These are phyloP conservation scores for Diophrys appendiculata DNA, from an alignment of 73 alveolate species.

Conservation along the genomic window DNA sequence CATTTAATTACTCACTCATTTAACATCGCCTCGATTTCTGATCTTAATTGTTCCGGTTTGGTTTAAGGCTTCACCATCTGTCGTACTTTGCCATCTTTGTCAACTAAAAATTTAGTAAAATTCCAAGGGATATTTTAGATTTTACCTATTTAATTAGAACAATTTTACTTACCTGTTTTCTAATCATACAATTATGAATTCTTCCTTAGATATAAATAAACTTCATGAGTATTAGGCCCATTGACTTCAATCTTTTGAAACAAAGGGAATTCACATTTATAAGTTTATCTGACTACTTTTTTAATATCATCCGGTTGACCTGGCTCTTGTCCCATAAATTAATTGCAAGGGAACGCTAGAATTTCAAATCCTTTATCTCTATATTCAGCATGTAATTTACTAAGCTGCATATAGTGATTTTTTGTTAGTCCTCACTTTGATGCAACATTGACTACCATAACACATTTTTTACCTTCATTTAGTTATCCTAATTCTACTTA, in stretches of 20 bases:
- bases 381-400: slow-evolving; percentile 59
- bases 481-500: slow-evolving; percentile 45
- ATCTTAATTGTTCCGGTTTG: background rate
- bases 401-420: slow-evolving; percentile 64
- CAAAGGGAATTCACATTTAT: slow-evolving; percentile 70
- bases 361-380: slow-evolving; percentile 74
- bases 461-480: slow-evolving; percentile 56
- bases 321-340: slow-evolving; percentile 81
- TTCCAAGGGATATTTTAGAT: slow-evolving; percentile 87
- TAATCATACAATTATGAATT: slow-evolving; percentile 61
- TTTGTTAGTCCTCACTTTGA: slow-evolving; percentile 79
- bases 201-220: slow-evolving; percentile 59
- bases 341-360: slow-evolving; percentile 84
- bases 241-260: slow-evolving; percentile 74
- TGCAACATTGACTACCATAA: slow-evolving; percentile 80
- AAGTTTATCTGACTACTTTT: slow-evolving; percentile 40
- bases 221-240: slow-evolving; percentile 69
- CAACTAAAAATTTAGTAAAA: slow-evolving; percentile 72
- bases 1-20: slow-evolving; percentile 1
- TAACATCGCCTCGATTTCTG: background rate
- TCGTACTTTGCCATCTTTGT: slow-evolving; percentile 57
- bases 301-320: slow-evolving; percentile 69
- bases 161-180: slow-evolving; percentile 24
- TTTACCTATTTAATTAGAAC: too few relatives aligned
- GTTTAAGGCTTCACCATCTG: background rate